Evolutionary conservation across 768 basidiomycete species (phyloP).

Genomic region (Hemileccinum impolitum): DNA sequence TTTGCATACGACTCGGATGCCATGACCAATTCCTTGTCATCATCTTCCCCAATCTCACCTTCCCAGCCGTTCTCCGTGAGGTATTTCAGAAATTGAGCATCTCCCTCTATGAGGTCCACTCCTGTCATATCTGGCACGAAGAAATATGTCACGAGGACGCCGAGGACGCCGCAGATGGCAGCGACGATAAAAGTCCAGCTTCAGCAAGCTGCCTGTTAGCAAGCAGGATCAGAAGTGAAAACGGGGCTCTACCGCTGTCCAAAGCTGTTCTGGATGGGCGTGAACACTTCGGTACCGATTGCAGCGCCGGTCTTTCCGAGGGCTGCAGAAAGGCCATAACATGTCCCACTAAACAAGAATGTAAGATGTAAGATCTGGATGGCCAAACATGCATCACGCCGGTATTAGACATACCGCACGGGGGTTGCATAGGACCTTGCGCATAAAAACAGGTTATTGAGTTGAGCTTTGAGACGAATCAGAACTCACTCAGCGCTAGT

Average conservation of each 20-base stretch:
- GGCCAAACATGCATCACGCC: background rate
- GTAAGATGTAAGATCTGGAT: background rate
- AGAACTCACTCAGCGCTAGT: conserved; percentile 58
- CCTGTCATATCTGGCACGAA: conserved; percentile 69
- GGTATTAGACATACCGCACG: conserved; percentile 43
- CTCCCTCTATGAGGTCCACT: conserved; percentile 63
- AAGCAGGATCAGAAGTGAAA: background rate
- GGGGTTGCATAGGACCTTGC: conserved; percentile 59
- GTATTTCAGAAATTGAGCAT: conserved; percentile 58
- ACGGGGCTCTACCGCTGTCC: conserved; percentile 48
- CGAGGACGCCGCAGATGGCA: conserved; percentile 60
- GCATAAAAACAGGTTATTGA: conserved; percentile 2
- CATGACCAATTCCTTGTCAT: conserved; percentile 28
- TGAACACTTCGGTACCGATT: conserved; percentile 66
- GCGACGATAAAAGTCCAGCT: conserved; percentile 68
- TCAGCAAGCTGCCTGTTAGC: background rate
- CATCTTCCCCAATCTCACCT: conserved; percentile 57
- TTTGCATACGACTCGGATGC: conserved; percentile 7
- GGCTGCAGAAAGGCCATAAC: conserved; percentile 66
- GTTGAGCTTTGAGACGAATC: background rate
- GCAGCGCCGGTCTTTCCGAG: conserved; percentile 70
- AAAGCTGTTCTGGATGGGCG: conserved; percentile 60
- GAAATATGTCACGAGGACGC: conserved; percentile 65
- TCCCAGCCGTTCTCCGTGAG: conserved; percentile 61
- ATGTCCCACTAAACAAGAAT: conserved; percentile 48